Evolutionary conservation across 2,329 filamentous ascomycete species (phyloP), one percentile per base, ranked within the genome.

Genomic region (Botrytis deweyae): DNA sequence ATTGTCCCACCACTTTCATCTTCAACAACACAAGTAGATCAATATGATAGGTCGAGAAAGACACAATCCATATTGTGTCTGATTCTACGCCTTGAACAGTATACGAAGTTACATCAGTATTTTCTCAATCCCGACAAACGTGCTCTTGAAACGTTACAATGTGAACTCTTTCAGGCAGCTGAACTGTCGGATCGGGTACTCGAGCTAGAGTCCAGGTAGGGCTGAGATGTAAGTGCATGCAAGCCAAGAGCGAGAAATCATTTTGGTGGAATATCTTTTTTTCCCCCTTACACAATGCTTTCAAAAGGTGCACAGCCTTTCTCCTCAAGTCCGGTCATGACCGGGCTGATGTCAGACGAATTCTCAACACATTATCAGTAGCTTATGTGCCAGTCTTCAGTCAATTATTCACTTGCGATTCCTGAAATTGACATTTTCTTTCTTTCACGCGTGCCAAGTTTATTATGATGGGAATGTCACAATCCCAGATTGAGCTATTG

Each of bases 341-440:
- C 49, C 65, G 25, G 46, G 65, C 65, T 68, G 65, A 68, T 68
- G 65, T 68, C 65, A 68, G 65, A 55, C 46, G 14, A 38, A 36
- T 33, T 38, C 14, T 55, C 33, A 18, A 68, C 36, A 68, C 42
- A 52, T 68, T 68, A 68, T 68, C 46, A 42, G 9, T 10, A 52
- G 33, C 25, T n/a, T 40, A 68, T 68, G 25, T 22, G 25, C 65
- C 25, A 40, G 22, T 55, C 36, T 55, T 55, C 16, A 55, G 40
- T 42, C 16, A 14, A 20, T 12, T 55, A 2, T 55, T 40, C 36
- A 25, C 16, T 46, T 55, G 2, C 36, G 16, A 40, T 25, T 29
- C 25, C 2, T 29, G 14, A 68, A 68, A 29, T 29, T 40, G 7
- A 38, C 3, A 22, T 44, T 1, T 20, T 36, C 25, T 40, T 18